phyloP scores from a whole-genome alignment of 768 basidiomycete species.

The Suillus plorans region DNA sequence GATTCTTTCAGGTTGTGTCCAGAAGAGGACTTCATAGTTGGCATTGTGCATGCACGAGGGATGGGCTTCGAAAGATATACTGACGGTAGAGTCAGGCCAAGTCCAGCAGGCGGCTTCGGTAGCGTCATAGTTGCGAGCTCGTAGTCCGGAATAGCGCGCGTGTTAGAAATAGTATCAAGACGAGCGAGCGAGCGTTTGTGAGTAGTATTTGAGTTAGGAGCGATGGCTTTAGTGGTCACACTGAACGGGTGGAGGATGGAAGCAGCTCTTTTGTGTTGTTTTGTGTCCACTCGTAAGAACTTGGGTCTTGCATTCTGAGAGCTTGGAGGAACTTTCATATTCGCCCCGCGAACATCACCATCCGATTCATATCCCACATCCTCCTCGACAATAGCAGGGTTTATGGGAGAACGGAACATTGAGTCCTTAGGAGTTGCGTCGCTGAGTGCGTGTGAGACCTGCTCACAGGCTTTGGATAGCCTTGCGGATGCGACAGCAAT shows the following conservation, averaged over 20 bases:
- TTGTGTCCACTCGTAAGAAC: slow-evolving; percentile 24
- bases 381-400: slow-evolving; percentile 6
- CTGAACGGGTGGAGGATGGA: slow-evolving; percentile 17
- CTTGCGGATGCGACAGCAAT: slow-evolving; percentile 14
- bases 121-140: slow-evolving; percentile 15
- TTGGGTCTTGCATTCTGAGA: slow-evolving; percentile 10
- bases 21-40: neutral
- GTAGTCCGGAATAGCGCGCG: neutral
- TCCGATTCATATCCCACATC: slow-evolving; percentile 29
- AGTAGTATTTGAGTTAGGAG: neutral
- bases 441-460: neutral
- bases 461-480: slow-evolving; percentile 9
- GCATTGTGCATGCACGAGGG: slow-evolving; percentile 21
- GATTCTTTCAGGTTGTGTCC: slow-evolving; percentile 1
- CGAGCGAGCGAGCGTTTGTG: neutral
- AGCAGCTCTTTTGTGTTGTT: slow-evolving; percentile 23
- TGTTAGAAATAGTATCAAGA: neutral
- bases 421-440: slow-evolving; percentile 3
- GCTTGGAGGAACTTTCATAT: neutral
- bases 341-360: slow-evolving; percentile 11
- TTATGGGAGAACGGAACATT: slow-evolving; percentile 1
- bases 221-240: neutral
- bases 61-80: slow-evolving; percentile 12
- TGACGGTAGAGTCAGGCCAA: slow-evolving; percentile 28
- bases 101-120: slow-evolving; percentile 16